These are phyloP conservation scores for Fusarium armeniacum DNA, from an alignment of 2,329 filamentous ascomycete genomes.

Conservation along the genomic window DNA sequence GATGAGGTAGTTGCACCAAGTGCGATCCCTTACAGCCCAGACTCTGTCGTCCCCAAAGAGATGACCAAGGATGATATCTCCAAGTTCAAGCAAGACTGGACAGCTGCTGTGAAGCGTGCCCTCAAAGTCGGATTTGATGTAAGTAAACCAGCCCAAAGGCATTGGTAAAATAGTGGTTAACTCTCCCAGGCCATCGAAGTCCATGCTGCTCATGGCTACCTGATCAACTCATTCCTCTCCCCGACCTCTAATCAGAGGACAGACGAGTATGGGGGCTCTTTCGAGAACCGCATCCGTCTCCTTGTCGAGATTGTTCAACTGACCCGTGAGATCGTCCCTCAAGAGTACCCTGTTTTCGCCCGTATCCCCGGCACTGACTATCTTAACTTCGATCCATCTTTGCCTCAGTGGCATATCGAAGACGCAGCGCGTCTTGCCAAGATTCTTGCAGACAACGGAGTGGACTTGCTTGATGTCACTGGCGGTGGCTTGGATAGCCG, in stretches of 20 bases:
- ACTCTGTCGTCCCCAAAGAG: conserved; percentile 40
- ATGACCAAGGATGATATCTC: conserved; percentile 46
- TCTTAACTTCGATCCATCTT: conserved; percentile 70
- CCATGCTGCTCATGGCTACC: conserved; percentile 66
- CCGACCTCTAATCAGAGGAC: conserved; percentile 64
- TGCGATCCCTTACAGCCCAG: conserved; percentile 41
- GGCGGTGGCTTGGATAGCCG: conserved; percentile 73
- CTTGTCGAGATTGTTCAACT: conserved; percentile 61
- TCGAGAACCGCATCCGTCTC: conserved; percentile 61
- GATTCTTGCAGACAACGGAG: conserved; percentile 72
- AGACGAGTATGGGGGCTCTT: conserved; percentile 63
- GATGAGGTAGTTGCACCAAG: conserved; percentile 46
- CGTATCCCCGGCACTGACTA: conserved; percentile 79
- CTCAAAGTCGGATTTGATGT: conserved; percentile 45
- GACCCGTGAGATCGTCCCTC: conserved; percentile 38
- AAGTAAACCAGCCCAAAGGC: background rate
- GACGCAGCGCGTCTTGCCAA: conserved; percentile 74
- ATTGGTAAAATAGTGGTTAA: background rate
- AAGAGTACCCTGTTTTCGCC: conserved; percentile 70
- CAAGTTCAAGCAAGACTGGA: conserved; percentile 46
- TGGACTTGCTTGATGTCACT: conserved; percentile 80
- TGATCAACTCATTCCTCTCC: conserved; percentile 66
- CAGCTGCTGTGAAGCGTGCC: conserved; percentile 39
- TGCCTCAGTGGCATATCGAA: conserved; percentile 72
- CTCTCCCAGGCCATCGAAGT: conserved; percentile 37